Evolutionary conservation across 805 yeast species (phyloP).

Genomic region (Metschnikowia anglica): DNA sequence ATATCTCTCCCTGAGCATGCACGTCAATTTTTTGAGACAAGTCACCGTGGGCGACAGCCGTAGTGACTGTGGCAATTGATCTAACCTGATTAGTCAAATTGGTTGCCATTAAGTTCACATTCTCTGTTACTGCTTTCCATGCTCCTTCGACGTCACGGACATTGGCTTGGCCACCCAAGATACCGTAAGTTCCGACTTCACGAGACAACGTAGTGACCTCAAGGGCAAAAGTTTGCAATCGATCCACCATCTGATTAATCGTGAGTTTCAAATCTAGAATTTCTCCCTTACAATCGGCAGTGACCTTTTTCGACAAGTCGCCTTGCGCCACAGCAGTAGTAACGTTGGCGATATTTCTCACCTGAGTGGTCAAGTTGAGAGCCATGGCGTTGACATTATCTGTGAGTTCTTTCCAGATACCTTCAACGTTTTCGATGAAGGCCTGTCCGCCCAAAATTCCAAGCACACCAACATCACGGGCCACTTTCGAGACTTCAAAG

Average conservation of each 20-base stretch:
- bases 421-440: slow-evolving; percentile 71
- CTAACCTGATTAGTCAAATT: slow-evolving; percentile 73
- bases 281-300: slow-evolving; percentile 72
- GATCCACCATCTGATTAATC: slow-evolving; percentile 53
- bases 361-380: slow-evolving; percentile 80
- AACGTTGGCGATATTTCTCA: slow-evolving; percentile 81
- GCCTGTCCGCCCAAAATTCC: slow-evolving; percentile 91
- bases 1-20: slow-evolving; percentile 86
- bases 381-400: slow-evolving; percentile 93
- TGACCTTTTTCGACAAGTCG: slow-evolving; percentile 74
- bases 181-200: slow-evolving; percentile 49
- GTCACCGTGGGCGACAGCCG: slow-evolving; percentile 91
- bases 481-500: slow-evolving; percentile 82
- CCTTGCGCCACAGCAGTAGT: slow-evolving; percentile 88
- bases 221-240: slow-evolving; percentile 47
- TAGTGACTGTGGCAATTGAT: slow-evolving; percentile 84
- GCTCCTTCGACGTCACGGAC: slow-evolving; percentile 53
- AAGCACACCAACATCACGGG: slow-evolving; percentile 86
- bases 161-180: slow-evolving; percentile 50
- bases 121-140: slow-evolving; percentile 50
- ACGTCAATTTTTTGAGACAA: slow-evolving; percentile 82
- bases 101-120: slow-evolving; percentile 48
- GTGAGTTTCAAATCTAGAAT: slow-evolving; percentile 46
- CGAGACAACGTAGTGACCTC: slow-evolving; percentile 48
- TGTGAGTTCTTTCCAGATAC: slow-evolving; percentile 84